Base-by-base conservation (phyloP, 139 green algal species). In the Chlorella sp. region DNA sequence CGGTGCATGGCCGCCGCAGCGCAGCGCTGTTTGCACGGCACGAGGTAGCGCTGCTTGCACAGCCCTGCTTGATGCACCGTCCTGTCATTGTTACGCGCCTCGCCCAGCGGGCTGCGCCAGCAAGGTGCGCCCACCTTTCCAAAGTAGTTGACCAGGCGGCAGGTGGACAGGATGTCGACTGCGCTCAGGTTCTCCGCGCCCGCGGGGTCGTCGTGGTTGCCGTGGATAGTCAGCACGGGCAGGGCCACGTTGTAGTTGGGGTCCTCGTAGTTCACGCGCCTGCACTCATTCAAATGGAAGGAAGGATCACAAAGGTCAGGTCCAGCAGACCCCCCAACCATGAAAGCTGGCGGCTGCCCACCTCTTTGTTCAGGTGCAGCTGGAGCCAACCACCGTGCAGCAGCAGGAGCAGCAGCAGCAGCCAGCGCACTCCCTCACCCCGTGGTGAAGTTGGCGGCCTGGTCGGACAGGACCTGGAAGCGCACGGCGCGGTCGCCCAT, bases 211-310 rank as follows among this genome's bases (percentile, higher is more conserved):
- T 99, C 97, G 91, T 99, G 97, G 89, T 99, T 99, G 83, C 97
- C 97, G 83, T 99, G 97, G 85, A 99, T 99, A 51, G 94, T 98
- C 90, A 99, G 98, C 34, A 99, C 93, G 13, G 97, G 97, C 78
- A 99, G 91, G 13, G 93, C 94, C 17, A 99, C 90, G 82, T 98
- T 98, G 62, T 96, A 91, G 90, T 98, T 94, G 28, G 94, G 92
- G 84, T 98, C 93, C 81, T 97, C 86, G 79, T 94, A 99, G 89
- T 99, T 99, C 69, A 94, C 95, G 5, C 82, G 60, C n/a, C 95
- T 94, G 84, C 62, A 79, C 30, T 5, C 26, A 39, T 7, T 17
- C 7, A 11, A 55, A 17, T 55, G 7, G 11, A 7, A 55, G 44
- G 11, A 11, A 55, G 11, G 44, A 55, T 11, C n/a, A n/a, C n/a